Conservation (phyloP, 2,329 filamentous ascomycete genomes). For the Tricladium varicosporioides region DNA sequence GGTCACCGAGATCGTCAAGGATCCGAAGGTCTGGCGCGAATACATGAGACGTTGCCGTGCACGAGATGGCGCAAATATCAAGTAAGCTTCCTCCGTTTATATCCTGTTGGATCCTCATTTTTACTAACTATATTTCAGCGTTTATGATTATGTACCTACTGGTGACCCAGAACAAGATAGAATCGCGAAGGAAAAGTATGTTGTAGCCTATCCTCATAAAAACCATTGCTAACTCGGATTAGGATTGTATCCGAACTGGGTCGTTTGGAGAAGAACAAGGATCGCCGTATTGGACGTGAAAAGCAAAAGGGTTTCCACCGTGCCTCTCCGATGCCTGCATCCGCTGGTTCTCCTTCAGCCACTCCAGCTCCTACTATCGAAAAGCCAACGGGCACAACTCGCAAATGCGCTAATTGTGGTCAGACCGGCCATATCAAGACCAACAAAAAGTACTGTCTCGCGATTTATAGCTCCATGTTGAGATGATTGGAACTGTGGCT, state of each 20-base stretch:
- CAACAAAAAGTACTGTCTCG: constrained; percentile 78
- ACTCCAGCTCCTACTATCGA: constrained; percentile 48
- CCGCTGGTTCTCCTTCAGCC: constrained; percentile 42
- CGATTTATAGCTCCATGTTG: background rate
- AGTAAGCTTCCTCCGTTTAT: constrained; percentile 50
- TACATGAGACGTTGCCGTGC: constrained; percentile 72
- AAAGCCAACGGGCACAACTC: constrained; percentile 62
- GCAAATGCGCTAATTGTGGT: constrained; percentile 97
- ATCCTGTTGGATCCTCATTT: background rate
- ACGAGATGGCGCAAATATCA: constrained; percentile 49
- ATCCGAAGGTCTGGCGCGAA: constrained; percentile 83
- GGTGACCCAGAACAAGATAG: constrained; percentile 66
- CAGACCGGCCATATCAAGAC: constrained; percentile 98
- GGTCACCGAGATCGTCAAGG: constrained; percentile 63
- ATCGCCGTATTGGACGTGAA: constrained; percentile 84
- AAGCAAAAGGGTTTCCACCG: constrained; percentile 69
- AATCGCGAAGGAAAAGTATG: too few relatives aligned
- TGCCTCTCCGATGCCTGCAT: constrained; percentile 25
- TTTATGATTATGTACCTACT: constrained; percentile 60
- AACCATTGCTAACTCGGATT: constrained; percentile 45
- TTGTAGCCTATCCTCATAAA: too few relatives aligned
- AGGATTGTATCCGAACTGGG: constrained; percentile 61
- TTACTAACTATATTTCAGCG: constrained; percentile 36
- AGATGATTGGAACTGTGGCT: background rate
- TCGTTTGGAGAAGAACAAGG: constrained; percentile 86